Percentiles rank a stretch among this genome's conserved stretches.
Evolutionary conservation across 2,329 filamentous ascomycete genomes (phyloP).

Genomic region (Fusarium sarcochroum): DNA sequence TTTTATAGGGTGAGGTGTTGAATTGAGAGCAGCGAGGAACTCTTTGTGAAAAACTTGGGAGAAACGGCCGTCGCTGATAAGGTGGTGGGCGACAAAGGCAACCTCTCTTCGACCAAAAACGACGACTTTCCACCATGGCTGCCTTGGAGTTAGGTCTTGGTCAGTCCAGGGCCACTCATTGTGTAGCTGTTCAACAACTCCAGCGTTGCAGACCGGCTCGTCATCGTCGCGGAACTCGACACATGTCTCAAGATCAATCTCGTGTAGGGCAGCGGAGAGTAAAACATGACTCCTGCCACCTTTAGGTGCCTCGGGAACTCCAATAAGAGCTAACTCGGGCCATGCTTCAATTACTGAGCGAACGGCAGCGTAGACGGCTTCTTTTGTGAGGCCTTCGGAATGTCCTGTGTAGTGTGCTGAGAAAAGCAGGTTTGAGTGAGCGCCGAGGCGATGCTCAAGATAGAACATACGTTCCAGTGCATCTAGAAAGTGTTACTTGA

Average conservation of each 20-base stretch:
- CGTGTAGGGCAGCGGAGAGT: constrained; percentile 14
- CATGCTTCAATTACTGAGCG: neutral
- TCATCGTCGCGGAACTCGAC: constrained; percentile 19
- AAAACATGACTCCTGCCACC: constrained; percentile 6
- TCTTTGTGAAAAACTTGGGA: constrained; percentile 25
- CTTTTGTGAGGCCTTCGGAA: too few species aligned
- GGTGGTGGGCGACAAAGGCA: constrained; percentile 38
- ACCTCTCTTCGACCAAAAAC: constrained; percentile 27
- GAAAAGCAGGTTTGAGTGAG: constrained; percentile 36
- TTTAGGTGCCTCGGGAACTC: too few species aligned
- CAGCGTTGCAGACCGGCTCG: neutral
- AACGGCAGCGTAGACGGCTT: too few species aligned
- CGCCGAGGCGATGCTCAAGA: constrained; percentile 35
- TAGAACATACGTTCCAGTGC: constrained; percentile 39
- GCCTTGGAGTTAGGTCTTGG: constrained; percentile 6
- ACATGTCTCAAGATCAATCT: constrained; percentile 36
- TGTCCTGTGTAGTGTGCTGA: constrained; percentile 29
- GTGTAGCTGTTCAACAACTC: constrained; percentile 27
- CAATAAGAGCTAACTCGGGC: too few species aligned
- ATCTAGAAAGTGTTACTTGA: too few species aligned
- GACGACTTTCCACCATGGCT: constrained; percentile 36
- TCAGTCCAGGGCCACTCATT: constrained; percentile 35
- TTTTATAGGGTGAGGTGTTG: neutral
- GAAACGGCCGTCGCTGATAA: constrained; percentile 33
- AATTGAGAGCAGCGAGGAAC: constrained; percentile 29